phyloP scores from a whole-genome alignment of 106 monocot species.

The Apostasia ramifera region DNA sequence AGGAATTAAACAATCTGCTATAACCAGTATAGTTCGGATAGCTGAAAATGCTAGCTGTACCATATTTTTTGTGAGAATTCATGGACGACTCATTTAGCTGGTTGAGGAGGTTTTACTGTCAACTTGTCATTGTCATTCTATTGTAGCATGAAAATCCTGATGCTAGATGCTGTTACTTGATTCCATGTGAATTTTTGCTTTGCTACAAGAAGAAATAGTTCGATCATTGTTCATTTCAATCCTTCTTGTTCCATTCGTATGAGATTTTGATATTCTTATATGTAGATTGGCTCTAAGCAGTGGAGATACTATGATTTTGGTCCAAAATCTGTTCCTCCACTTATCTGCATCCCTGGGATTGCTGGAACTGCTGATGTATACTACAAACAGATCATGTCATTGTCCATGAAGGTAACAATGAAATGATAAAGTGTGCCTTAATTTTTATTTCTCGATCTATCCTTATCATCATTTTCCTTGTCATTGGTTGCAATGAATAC shows the following conservation, averaged over 20 bases:
- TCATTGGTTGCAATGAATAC: not conserved
- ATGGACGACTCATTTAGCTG: no score
- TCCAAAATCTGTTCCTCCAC: slow-evolving; percentile 79
- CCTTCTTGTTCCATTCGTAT: not conserved
- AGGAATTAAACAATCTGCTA: no score
- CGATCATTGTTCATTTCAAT: no score
- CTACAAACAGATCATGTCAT: slow-evolving; percentile 92
- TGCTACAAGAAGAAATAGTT: no score
- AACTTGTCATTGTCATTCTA: no score
- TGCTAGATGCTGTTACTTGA: no score
- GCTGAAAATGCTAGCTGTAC: no score
- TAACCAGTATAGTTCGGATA: no score
- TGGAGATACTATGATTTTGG: slow-evolving; percentile 99
- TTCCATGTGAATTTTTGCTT: no score
- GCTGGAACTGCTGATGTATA: slow-evolving; percentile 99
- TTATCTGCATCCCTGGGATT: slow-evolving; percentile 89
- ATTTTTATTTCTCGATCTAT: not conserved
- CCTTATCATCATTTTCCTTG: not conserved
- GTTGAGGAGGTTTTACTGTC: no score
- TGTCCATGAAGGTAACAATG: slow-evolving; percentile 67
- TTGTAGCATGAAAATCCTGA: no score
- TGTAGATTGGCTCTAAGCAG: slow-evolving; percentile 75
- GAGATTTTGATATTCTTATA: not conserved
- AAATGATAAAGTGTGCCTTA: not conserved
- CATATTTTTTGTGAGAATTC: no score